Base-by-base conservation (phyloP, 176 grass and related monocot genomes). In the Oryza brachyantha region DNA sequence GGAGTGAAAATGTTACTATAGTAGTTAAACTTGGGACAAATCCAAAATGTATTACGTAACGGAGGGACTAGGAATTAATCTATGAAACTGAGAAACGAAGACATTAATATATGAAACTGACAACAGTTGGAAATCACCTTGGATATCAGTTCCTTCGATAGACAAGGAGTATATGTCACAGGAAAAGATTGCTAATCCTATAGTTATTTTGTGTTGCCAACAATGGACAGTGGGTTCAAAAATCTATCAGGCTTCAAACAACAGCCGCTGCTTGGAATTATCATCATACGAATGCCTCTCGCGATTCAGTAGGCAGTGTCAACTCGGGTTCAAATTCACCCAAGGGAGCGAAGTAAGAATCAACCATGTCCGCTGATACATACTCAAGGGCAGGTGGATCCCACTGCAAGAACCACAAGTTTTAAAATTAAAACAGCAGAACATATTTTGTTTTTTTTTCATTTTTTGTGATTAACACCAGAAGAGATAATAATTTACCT, bases 381-480 rank as follows among this genome's bases (percentile, higher is more conserved):
- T 95, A 83, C 40, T 91, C 90, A 1, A 99, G 86, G 10, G 81
- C 89, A 78, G 92, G 96, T 69, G 96, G 96, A 90, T 94, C 90
- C 96, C 92, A 99, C 96, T 99, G 85, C 81, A 84, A 39, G 37
- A 78, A 81, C 36, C 76, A 27, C 65, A 32, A 5, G 63, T 72
- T 50, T 73, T 66, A 35, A 61, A 45, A n/a, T n/a, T n/a, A 35
- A 85, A 48, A 10, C 52, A 14, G 19, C 28, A 68, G 7, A 3
- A 62, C 25, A 77, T 7, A 86, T 42, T 57, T 7, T 57, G 2
- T 57, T 52, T 17, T 19, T 7, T 19, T 17, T 46, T n/a, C n/a
- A n/a, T n/a, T 13, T 57, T 22, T 22, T 22, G 8, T 10, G 14
- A 19, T 21, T 57, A 57, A 57, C 52, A 24, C 21, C 13, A 57